Percentiles rank a stretch among this genome's conserved stretches.
phyloP scores from a whole-genome alignment of 208 protist species.

The Zelonia costaricensis region DNA sequence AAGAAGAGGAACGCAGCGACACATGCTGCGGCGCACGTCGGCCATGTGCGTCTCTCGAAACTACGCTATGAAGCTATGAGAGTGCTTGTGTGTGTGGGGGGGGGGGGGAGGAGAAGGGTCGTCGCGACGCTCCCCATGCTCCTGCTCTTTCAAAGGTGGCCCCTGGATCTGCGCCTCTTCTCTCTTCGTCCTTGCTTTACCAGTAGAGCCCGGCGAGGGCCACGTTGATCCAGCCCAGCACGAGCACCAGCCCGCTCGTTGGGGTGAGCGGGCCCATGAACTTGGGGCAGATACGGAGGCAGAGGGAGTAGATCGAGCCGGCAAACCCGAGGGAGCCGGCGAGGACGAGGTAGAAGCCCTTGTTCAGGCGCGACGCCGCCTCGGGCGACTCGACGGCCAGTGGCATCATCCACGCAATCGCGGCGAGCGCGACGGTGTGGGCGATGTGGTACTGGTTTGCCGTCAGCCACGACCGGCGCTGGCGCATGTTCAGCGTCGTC shows the following conservation, averaged over 20 bases:
- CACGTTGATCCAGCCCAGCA: conserved; percentile 63
- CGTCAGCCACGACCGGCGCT: conserved; percentile 49
- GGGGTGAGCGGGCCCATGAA: conserved; percentile 64
- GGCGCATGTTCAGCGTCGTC: conserved; percentile 31
- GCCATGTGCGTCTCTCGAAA: too few relatives aligned
- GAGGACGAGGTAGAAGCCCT: conserved; percentile 54
- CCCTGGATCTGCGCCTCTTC: neutral
- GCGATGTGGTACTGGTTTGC: conserved; percentile 55
- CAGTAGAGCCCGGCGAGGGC: conserved; percentile 54
- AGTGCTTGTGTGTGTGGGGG: too few relatives aligned
- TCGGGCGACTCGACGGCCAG: conserved; percentile 27
- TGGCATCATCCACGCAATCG: conserved; percentile 32
- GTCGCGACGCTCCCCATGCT: too few relatives aligned
- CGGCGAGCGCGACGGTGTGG: conserved; percentile 42
- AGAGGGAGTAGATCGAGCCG: conserved; percentile 72
- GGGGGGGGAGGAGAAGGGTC: too few relatives aligned
- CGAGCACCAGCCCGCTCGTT: conserved; percentile 62
- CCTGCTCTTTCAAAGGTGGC: neutral
- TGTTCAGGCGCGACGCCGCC: conserved; percentile 34
- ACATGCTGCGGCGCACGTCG: too few relatives aligned
- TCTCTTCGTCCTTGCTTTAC: conserved; percentile 7
- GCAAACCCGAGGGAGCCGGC: conserved; percentile 55
- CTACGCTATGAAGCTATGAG: too few relatives aligned
- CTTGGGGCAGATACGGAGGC: conserved; percentile 42
- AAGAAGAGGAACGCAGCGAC: too few relatives aligned